phyloP scores from a whole-genome alignment of 2,329 filamentous ascomycete species.

The Sporothrix pallida region DNA sequence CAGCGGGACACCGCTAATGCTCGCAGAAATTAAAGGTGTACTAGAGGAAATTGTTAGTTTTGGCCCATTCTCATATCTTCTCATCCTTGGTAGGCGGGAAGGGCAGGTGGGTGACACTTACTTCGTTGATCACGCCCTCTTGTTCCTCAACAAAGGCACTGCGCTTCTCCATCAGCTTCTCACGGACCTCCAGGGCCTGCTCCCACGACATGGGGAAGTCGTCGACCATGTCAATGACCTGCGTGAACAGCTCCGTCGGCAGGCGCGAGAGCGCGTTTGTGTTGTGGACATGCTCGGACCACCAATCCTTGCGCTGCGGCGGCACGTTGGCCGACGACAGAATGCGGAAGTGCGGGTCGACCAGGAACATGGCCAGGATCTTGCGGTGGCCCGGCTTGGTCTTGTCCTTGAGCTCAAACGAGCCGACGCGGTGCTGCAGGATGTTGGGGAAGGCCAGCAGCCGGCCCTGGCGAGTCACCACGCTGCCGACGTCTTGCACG shows the following conservation, averaged over 20 bases:
- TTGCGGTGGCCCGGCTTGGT: constrained; percentile 60
- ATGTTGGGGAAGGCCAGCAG: constrained; percentile 53
- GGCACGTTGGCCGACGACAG: constrained; percentile 52
- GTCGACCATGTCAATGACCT: constrained; percentile 40
- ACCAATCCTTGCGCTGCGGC: constrained; percentile 49
- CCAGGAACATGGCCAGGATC: constrained; percentile 63
- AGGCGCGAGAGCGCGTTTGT: constrained; percentile 30
- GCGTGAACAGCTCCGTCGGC: constrained; percentile 41
- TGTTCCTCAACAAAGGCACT: constrained; percentile 27
- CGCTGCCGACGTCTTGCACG: constrained; percentile 51
- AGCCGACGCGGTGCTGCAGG: constrained; percentile 56
- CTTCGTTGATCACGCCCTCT: neutral
- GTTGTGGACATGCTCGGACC: constrained; percentile 39
- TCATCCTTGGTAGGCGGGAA: no score
- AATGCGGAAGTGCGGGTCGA: constrained; percentile 60
- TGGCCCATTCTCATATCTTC: neutral
- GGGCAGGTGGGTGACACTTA: neutral
- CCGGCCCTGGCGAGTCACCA: constrained; percentile 51
- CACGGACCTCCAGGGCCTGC: constrained; percentile 37
- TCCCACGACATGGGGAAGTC: constrained; percentile 41
- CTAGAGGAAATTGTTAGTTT: neutral
- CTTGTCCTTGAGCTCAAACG: constrained; percentile 57
- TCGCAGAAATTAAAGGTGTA: constrained; percentile 29
- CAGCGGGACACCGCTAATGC: constrained; percentile 8
- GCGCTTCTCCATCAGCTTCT: constrained; percentile 40